Conservation (phyloP, 2,329 filamentous ascomycete genomes). For the Pseudocercospora macadamiae region DNA sequence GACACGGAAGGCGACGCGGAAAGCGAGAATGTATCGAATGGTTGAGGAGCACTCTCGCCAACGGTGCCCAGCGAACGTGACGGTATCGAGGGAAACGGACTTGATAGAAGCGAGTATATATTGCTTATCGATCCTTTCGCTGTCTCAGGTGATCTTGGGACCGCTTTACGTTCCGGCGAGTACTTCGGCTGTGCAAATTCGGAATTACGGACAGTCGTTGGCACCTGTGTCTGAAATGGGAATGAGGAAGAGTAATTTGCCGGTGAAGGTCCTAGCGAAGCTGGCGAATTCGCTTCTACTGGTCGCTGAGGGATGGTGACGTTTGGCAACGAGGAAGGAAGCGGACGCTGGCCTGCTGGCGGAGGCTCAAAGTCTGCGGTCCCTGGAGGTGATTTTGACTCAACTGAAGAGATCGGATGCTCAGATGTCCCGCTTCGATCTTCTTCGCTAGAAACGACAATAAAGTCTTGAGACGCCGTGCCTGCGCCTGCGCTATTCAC, state of each 20-base stretch:
- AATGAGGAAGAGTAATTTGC: conserved; percentile 18
- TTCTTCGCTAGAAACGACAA: conserved; percentile 13
- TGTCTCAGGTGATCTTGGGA: neutral
- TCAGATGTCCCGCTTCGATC: conserved; percentile 8
- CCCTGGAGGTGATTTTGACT: neutral
- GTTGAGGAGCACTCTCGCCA: conserved; percentile 33
- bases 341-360: conserved; percentile 23
- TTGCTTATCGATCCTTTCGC: conserved; percentile 8
- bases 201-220: conserved; percentile 1
- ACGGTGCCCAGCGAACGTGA: conserved; percentile 24
- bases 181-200: neutral
- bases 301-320: neutral
- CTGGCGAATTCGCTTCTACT: neutral
- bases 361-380: conserved; percentile 23
- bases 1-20: conserved; percentile 2
- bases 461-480: neutral
- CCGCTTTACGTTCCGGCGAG: conserved; percentile 1
- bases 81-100: conserved; percentile 31
- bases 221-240: conserved; percentile 31
- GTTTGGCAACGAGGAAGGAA: conserved; percentile 10
- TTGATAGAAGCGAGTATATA: conserved; percentile 18
- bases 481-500: too few species aligned
- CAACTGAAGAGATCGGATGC: neutral
- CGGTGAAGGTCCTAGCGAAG: neutral
- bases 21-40: conserved; percentile 16